Evolutionary conservation across 257 asterid species (phyloP).

Genomic region (Solanum sitiens): DNA sequence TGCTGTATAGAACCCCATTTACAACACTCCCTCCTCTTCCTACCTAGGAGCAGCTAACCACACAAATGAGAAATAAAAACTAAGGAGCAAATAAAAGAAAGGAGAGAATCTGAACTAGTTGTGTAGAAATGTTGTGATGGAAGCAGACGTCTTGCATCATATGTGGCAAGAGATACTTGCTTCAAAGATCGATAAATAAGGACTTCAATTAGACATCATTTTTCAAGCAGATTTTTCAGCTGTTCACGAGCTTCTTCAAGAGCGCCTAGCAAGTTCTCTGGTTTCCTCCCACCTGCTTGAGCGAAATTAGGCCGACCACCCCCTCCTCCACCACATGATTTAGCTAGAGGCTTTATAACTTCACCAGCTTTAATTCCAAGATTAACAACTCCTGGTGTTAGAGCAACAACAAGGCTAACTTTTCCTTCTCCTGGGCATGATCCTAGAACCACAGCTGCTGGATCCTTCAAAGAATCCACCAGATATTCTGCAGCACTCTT

Average conservation of each 20-base stretch:
- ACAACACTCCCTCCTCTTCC: neutral
- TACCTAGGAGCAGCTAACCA: neutral
- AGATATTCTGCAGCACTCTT: constrained; percentile 80
- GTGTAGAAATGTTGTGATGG: neutral
- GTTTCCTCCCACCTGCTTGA: constrained; percentile 94
- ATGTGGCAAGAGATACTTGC: neutral
- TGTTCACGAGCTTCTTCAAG: constrained; percentile 70
- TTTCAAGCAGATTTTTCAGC: constrained; percentile 27
- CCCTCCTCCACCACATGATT: constrained; percentile 85
- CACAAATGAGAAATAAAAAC: neutral
- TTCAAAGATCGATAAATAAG: neutral
- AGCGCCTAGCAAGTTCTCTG: constrained; percentile 59
- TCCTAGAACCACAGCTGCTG: constrained; percentile 82
- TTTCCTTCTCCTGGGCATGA: constrained; percentile 71
- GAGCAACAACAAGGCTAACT: constrained; percentile 75
- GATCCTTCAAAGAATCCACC: constrained; percentile 51
- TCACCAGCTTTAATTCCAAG: constrained; percentile 85
- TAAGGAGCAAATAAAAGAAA: neutral
- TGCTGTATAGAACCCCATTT: neutral
- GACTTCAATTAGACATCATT: neutral
- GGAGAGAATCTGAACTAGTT: neutral
- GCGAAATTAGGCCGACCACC: constrained; percentile 92
- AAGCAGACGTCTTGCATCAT: neutral
- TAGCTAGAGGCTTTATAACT: constrained; percentile 74
- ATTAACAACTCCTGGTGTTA: constrained; percentile 62